Base-by-base conservation (phyloP, 148 eudicot species). In the Tetragonia tetragonoides region DNA sequence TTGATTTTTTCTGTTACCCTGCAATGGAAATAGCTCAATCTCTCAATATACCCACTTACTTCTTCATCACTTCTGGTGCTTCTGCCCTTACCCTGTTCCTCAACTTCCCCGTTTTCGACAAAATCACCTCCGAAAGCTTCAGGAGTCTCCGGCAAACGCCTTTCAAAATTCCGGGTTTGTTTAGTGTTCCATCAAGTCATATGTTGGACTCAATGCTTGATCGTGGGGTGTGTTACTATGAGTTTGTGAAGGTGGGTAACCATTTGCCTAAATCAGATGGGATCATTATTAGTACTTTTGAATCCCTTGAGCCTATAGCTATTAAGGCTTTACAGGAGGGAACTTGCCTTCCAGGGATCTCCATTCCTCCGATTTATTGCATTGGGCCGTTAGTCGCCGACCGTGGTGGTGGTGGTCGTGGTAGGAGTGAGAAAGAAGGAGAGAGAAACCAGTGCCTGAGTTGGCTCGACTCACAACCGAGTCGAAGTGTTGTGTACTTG, bases 401-500 rank as follows among this genome's bases (percentile, higher is more conserved):
- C 41, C 63, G 49, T 2, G 49, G 65, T 57, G 63, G 23, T 6
- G 46, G n/a, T n/a, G n/a, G n/a, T n/a, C n/a, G 53, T 47, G 53
- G 53, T 47, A 47, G 53, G 53, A 21, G 57, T 23, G 24, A 10
- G 15, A 39, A 2, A 1, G 49, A 17, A 53, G 75, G 63, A 54
- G 68, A 20, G 9, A 39, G 28, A n/a, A 78, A 81, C 7, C n/a
- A 80, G 56, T 91, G 92, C 74, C 49, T 90, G 46, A 40, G 12
- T 0, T 90, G 91, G 94, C 86, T 90, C 0, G 84, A 88, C 68
- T 69, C 65, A 5, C 91, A 87, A n/a, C 90, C 91, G 7, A 85
- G 78, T 11, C 46, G 40, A 53, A 88, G 89, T 24, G 91, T 90
- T 0, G 85, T 90, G 20, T 90, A 78, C 73, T 73, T 90, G 40